Evolutionary conservation across 116 monocot genomes (phyloP), one percentile per base, ranked within the genome.

Genomic region (Zostera marina): DNA sequence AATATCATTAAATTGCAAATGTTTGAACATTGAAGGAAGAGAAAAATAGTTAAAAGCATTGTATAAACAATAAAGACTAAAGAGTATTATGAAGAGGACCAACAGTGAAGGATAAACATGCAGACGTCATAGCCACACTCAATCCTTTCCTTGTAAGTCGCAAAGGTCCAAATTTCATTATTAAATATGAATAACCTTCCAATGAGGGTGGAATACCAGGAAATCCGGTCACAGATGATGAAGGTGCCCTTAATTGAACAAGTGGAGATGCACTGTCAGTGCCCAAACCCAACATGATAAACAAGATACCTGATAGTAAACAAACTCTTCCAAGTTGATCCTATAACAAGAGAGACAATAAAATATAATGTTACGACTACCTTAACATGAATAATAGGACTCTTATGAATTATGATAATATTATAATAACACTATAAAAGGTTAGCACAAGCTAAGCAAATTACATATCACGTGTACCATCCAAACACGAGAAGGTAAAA

Each of bases 141-240:
- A 96, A 73, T 59, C 89, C 96, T 80, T 96, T 96, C 73, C 96
- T 85, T 67, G 96, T 89, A 60, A 96, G 72, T 44, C 82, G 77
- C 42, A 96, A 61, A 7, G 96, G 96, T 16, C 96, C 96, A 56
- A 96, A 58, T 78, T 89, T 96, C 73, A 82, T 67, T 55, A 96
- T 70, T 41, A 75, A 66, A 76, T 96, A 96, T 65, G 89, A 96
- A 76, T 96, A 96, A 43, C 82, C 82, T 72, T 52, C 52, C 59
- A 89, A 61, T 8, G 96, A 88, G 61, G 77, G 67, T 66, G 89
- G 89, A 68, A 96, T 26, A 61, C 57, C 63, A 19, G 89, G 71
- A 54, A 96, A 68, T 65, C 85, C 96, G 51, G 67, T 62, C 57
- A 89, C 23, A 48, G 75, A 80, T 21, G 77, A 48, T 22, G 96